A percentile compares a stretch with the other conserved stretches of the same genome.
phyloP scores from a whole-genome alignment of 139 green algal genomes.

The Tetradesmus lagerheimii region DNA sequence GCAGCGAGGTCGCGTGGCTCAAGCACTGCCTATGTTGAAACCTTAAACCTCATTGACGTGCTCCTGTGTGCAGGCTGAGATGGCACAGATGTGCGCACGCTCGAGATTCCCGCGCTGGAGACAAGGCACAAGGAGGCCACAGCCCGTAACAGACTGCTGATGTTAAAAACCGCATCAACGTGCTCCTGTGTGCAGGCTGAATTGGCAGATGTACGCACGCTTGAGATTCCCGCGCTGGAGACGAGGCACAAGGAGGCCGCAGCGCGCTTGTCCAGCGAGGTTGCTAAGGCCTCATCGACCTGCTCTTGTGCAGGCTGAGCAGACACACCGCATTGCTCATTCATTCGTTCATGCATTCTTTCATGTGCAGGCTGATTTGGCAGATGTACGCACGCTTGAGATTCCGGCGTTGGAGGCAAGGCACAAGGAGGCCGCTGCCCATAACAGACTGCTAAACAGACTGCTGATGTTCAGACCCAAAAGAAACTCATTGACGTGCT shows the following conservation, averaged over 20 bases:
- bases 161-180: too few relatives aligned
- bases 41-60: too few relatives aligned
- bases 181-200: too few relatives aligned
- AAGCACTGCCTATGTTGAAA: not conserved
- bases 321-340: too few relatives aligned
- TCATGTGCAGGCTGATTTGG: conserved; percentile 29
- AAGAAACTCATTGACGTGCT: too few relatives aligned
- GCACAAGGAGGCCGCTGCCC: conserved; percentile 9
- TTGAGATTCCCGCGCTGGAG: conserved; percentile 14
- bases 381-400: not conserved
- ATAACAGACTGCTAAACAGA: too few relatives aligned
- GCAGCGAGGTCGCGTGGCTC: conserved; percentile 3
- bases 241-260: conserved; percentile 18
- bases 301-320: too few relatives aligned
- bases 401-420: not conserved
- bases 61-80: not conserved
- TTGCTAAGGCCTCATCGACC: too few relatives aligned
- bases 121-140: conserved; percentile 19
- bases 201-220: not conserved
- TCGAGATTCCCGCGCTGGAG: conserved; percentile 5
- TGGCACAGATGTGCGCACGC: not conserved
- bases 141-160: too few relatives aligned
- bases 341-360: too few relatives aligned
- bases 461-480: too few relatives aligned
- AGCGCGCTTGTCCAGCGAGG: not conserved